Percentiles rank a stretch among this genome's conserved stretches.
Evolutionary conservation across 1,284 basidiomycete genomes (phyloP).

Genomic region (Cryptococcus floricola): DNA sequence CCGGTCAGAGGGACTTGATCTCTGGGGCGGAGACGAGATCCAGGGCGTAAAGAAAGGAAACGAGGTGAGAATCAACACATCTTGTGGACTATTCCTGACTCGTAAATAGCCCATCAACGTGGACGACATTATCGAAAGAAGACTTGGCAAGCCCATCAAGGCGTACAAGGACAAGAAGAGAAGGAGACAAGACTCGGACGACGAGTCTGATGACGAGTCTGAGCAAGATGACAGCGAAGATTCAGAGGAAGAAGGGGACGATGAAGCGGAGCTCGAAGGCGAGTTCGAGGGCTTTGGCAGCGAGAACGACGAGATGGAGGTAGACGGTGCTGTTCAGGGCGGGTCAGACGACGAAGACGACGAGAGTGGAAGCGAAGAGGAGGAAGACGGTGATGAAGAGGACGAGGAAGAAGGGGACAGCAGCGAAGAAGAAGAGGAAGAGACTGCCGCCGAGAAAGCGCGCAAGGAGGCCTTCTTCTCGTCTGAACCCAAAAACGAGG

Average conservation of each 20-base stretch:
- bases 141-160: conserved; percentile 51
- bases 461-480: conserved; percentile 84
- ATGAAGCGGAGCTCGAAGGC: conserved; percentile 27
- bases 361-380: conserved; percentile 39
- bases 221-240: conserved; percentile 21
- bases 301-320: conserved; percentile 31
- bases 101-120: conserved; percentile 65
- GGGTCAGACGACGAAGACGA: conserved; percentile 38
- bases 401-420: conserved; percentile 40
- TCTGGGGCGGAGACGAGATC: conserved; percentile 43
- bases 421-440: conserved; percentile 54
- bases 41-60: conserved; percentile 53
- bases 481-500: conserved; percentile 51
- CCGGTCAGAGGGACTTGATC: conserved; percentile 24
- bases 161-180: conserved; percentile 60
- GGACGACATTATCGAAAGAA: conserved; percentile 81
- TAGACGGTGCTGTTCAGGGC: conserved; percentile 36
- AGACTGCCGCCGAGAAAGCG: conserved; percentile 66
- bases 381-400: conserved; percentile 46
- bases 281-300: conserved; percentile 24
- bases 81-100: conserved; percentile 3
- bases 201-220: conserved; percentile 27
- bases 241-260: conserved; percentile 28
- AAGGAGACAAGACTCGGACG: conserved; percentile 38
- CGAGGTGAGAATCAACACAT: conserved; percentile 54